These are phyloP conservation scores for Ophiocordyceps robertsii DNA, from an alignment of 2,329 filamentous ascomycete species.

Conservation along the genomic window DNA sequence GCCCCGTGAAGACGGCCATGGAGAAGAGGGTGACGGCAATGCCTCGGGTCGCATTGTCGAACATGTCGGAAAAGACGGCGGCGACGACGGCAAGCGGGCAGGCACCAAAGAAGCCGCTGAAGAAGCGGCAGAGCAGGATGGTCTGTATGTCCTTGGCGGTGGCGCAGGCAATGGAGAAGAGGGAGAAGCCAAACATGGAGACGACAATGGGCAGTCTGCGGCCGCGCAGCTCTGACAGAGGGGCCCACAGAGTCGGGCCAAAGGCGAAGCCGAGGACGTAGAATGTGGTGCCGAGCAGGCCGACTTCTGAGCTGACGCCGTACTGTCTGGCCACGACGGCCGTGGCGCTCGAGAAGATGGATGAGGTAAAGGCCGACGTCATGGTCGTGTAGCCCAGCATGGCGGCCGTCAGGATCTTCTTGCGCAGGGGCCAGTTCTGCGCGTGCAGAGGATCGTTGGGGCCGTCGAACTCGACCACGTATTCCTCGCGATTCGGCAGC, in stretches of 20 bases:
- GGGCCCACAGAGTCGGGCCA: slow-evolving; percentile 60
- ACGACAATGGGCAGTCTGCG: slow-evolving; percentile 48
- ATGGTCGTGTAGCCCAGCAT: slow-evolving; percentile 65
- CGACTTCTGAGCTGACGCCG: slow-evolving; percentile 46
- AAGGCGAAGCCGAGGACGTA: slow-evolving; percentile 62
- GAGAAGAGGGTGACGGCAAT: slow-evolving; percentile 29
- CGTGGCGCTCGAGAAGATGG: slow-evolving; percentile 60
- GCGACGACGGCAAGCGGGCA: slow-evolving; percentile 56
- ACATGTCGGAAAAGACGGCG: slow-evolving; percentile 61
- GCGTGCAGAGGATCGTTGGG: slow-evolving; percentile 72
- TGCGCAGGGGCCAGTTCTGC: slow-evolving; percentile 71
- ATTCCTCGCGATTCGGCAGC: slow-evolving; percentile 58
- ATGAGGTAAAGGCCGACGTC: slow-evolving; percentile 58
- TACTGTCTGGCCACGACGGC: slow-evolving; percentile 41
- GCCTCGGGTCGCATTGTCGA: slow-evolving; percentile 48
- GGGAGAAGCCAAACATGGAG: slow-evolving; percentile 54
- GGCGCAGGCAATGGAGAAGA: slow-evolving; percentile 53
- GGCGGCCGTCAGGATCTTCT: slow-evolving; percentile 58
- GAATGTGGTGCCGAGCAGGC: slow-evolving; percentile 51
- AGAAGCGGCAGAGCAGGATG: slow-evolving; percentile 59
- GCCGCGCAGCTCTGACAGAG: slow-evolving; percentile 58
- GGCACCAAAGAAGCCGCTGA: slow-evolving; percentile 59
- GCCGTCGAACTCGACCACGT: slow-evolving; percentile 77
- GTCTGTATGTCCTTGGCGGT: slow-evolving; percentile 56
- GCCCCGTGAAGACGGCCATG: slow-evolving; percentile 48